Evolutionary conservation across 1,139 yeast species (phyloP).

Genomic region (Hanseniaspora sp.): DNA sequence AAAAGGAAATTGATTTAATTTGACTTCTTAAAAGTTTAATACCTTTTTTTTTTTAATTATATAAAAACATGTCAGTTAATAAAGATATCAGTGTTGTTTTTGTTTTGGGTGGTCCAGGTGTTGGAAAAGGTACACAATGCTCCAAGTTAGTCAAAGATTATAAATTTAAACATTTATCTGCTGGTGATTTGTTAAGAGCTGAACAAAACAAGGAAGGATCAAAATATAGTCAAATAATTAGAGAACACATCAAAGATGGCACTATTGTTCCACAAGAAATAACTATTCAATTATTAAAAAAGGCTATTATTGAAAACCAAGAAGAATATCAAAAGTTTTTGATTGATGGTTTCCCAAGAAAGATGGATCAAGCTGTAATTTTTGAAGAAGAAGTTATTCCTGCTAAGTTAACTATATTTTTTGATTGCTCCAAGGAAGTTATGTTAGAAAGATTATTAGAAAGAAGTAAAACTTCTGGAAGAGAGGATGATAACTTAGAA

Average conservation of each 20-base stretch:
- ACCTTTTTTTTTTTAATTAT: too few relatives aligned
- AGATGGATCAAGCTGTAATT: constrained; percentile 93
- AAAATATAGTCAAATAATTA: constrained; percentile 74
- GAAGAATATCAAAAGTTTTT: constrained; percentile 42
- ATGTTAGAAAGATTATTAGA: constrained; percentile 78
- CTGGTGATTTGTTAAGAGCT: constrained; percentile 88
- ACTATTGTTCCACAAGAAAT: constrained; percentile 91
- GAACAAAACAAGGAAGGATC: constrained; percentile 81
- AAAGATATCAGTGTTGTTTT: constrained; percentile 69
- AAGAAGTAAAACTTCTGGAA: constrained; percentile 90
- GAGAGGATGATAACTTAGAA: constrained; percentile 86
- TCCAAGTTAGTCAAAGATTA: constrained; percentile 68
- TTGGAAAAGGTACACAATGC: constrained; percentile 97
- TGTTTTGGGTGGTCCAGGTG: constrained; percentile 77
- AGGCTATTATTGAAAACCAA: constrained; percentile 53
- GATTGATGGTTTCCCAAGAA: constrained; percentile 94
- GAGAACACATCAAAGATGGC: constrained; percentile 75
- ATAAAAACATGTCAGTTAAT: constrained; percentile 44
- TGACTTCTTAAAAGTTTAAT: too few relatives aligned
- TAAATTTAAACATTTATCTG: constrained; percentile 78
- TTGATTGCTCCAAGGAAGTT: constrained; percentile 84
- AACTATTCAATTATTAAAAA: constrained; percentile 69
- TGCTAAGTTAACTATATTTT: constrained; percentile 71
- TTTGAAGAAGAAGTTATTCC: constrained; percentile 74
- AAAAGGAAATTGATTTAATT: too few relatives aligned